A percentile compares a stretch with the other conserved stretches of the same genome.
Conservation (phyloP, 305 asterid species). For the Caryopteris hybrid region DNA sequence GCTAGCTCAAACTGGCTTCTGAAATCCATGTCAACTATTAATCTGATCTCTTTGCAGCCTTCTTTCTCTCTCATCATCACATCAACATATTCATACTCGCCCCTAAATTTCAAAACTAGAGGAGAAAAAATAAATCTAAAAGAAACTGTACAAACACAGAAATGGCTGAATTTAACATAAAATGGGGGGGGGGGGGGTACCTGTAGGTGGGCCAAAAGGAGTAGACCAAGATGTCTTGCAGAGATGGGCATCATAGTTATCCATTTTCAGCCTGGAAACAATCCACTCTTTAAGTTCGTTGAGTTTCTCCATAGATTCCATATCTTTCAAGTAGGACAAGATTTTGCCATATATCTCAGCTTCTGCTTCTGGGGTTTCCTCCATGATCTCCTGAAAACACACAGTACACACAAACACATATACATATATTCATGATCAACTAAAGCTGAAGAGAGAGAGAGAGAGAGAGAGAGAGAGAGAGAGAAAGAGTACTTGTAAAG, state of each 20-base stretch:
- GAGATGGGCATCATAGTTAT: slow-evolving; percentile 46
- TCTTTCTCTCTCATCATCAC: slow-evolving; percentile 38
- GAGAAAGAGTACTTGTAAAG: slow-evolving; percentile 30
- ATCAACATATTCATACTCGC: slow-evolving; percentile 52
- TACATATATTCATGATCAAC: neutral
- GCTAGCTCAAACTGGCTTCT: slow-evolving; percentile 46
- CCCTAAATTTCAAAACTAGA: slow-evolving; percentile 34
- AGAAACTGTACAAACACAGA: neutral
- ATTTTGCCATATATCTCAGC: slow-evolving; percentile 30
- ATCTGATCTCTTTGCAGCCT: slow-evolving; percentile 23
- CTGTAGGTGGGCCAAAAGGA: slow-evolving; percentile 37
- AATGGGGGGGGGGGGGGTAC: slow-evolving; percentile 17
- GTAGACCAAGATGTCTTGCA: slow-evolving; percentile 53
- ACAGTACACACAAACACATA: no score
- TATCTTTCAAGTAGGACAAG: slow-evolving; percentile 23
- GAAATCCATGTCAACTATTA: slow-evolving; percentile 53
- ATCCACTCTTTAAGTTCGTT: slow-evolving; percentile 34
- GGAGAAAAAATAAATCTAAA: neutral
- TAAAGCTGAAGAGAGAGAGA: neutral
- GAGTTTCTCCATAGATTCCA: slow-evolving; percentile 23
- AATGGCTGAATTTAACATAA: no score
- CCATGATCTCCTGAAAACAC: slow-evolving; percentile 42
- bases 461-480: neutral
- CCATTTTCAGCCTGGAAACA: slow-evolving; percentile 36
- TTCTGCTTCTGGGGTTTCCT: slow-evolving; percentile 31